These are phyloP conservation scores for Exophiala xenobiotica DNA, from an alignment of 2,329 filamentous ascomycete species.

Conservation along the genomic window DNA sequence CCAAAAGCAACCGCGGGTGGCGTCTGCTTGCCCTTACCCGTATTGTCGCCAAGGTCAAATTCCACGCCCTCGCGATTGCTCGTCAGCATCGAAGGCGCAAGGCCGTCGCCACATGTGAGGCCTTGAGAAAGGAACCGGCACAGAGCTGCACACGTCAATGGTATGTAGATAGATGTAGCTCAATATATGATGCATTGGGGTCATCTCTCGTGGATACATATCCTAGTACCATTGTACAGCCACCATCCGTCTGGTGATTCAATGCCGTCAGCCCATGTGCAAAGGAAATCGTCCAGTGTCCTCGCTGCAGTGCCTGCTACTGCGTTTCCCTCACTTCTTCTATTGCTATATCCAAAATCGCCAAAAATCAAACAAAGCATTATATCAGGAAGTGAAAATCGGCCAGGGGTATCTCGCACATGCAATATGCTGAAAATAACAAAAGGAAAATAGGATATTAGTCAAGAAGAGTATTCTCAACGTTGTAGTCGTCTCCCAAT, in stretches of 20 bases:
- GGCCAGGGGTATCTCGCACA: slow-evolving; percentile 21
- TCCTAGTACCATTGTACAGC: slow-evolving; percentile 20
- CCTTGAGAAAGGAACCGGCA: not conserved
- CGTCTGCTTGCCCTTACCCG: no score
- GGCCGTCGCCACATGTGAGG: no score
- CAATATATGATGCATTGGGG: slow-evolving; percentile 6
- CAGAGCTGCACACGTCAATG: not conserved
- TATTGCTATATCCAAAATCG: no score
- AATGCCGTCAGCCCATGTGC: no score
- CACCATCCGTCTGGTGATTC: no score
- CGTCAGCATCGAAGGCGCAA: no score
- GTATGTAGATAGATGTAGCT: slow-evolving; percentile 4
- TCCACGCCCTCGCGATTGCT: no score
- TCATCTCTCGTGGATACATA: slow-evolving; percentile 18
- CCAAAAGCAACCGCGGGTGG: no score
- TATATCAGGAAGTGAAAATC: slow-evolving; percentile 11
- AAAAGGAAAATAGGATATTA: slow-evolving; percentile 7
- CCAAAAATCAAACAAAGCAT: slow-evolving; percentile 8
- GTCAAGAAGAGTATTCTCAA: slow-evolving; percentile 6
- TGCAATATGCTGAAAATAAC: slow-evolving; percentile 13
- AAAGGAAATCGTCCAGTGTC: no score
- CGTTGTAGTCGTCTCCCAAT: slow-evolving; percentile 2
- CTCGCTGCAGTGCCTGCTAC: no score
- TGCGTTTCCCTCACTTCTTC: no score
- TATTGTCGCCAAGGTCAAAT: no score